phyloP scores from a whole-genome alignment of 2,329 filamentous ascomycete species.

The Xylariaceae sp. region DNA sequence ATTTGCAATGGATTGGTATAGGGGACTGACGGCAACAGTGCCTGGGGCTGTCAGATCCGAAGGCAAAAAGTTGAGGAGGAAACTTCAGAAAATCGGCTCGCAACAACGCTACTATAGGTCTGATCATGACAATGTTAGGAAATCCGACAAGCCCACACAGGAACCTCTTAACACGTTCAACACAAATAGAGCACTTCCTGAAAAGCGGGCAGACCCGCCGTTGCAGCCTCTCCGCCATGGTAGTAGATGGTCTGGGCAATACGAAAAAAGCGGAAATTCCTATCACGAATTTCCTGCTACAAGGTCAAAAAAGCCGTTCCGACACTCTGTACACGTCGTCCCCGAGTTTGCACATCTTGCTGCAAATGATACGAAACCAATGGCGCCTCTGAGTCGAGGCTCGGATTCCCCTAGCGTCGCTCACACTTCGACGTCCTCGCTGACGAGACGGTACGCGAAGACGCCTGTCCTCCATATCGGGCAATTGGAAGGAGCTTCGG shows the following conservation, averaged over 20 bases:
- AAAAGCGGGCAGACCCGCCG: constrained; percentile 14
- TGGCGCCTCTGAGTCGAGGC: constrained; percentile 21
- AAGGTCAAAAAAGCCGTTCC: constrained; percentile 12
- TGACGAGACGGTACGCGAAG: constrained; percentile 51
- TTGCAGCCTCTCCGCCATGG: constrained; percentile 25
- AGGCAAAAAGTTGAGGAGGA: constrained; percentile 36
- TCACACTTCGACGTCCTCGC: constrained; percentile 29
- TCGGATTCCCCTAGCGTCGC: constrained; percentile 27
- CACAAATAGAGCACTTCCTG: constrained; percentile 14
- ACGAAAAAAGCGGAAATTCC: constrained; percentile 33
- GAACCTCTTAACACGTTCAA: constrained; percentile 12
- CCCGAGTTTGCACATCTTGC: constrained; percentile 43
- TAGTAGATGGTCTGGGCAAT: constrained; percentile 35
- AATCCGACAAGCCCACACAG: background rate
- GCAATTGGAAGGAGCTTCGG: constrained; percentile 46
- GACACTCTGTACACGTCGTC: constrained; percentile 25
- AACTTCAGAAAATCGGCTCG: constrained; percentile 35
- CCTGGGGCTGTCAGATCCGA: constrained; percentile 28
- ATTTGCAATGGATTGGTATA: constrained; percentile 33
- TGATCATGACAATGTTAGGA: constrained; percentile 28
- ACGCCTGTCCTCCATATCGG: constrained; percentile 54
- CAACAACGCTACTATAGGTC: constrained; percentile 29
- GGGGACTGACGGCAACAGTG: constrained; percentile 23
- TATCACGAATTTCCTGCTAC: constrained; percentile 18
- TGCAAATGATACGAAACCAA: constrained; percentile 28